Evolutionary conservation across 306 rosid genomes (phyloP), one percentile per base, ranked within the genome.

Genomic region (Vigna trinervia): DNA sequence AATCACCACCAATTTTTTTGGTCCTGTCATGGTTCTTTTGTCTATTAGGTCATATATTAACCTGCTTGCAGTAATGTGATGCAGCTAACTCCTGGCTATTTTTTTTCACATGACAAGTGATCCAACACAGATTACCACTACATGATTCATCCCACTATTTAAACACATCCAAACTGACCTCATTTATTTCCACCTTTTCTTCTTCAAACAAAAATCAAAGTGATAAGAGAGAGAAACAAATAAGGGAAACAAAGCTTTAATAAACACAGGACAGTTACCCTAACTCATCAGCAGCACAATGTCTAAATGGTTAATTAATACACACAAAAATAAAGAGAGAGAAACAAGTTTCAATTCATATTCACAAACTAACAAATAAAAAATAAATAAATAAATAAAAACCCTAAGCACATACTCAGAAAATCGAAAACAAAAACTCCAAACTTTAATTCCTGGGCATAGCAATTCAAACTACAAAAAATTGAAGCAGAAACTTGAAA

Each of bases 341-440:
- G 59, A 64, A 34, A 34, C 38, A 34, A 50, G 0, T n/a, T 32
- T 46, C 53, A 46, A 62, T 5, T 8, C 13, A 48, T n/a, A 54
- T 50, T 34, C 2, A 63, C 19, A 30, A 1, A 6, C 2, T 30
- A 5, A 26, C 1, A 11, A 39, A 39, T 11, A 9, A 30, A 19
- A n/a, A 34, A 36, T 8, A 26, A 59, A 8, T 61, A 48, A 34
- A 65, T 0, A 10, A 14, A 58, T 4, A n/a, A 10, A 30, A 66
- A 76, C 52, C 68, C 81, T 46, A 70, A 61, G 11, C 32, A 76
- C 39, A n/a, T 26, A 19, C 30, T 74, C 38, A 50, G 20, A 39
- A 75, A 38, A 53, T 57, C n/a, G 47, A 1, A 69, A 12, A 56
- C 1, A 22, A 36, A 58, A 20, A 52, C 5, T 12, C 5, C 39